These are phyloP conservation scores for Galeopsis tetrahit DNA, from an alignment of 257 asterid species.

Conservation along the genomic window DNA sequence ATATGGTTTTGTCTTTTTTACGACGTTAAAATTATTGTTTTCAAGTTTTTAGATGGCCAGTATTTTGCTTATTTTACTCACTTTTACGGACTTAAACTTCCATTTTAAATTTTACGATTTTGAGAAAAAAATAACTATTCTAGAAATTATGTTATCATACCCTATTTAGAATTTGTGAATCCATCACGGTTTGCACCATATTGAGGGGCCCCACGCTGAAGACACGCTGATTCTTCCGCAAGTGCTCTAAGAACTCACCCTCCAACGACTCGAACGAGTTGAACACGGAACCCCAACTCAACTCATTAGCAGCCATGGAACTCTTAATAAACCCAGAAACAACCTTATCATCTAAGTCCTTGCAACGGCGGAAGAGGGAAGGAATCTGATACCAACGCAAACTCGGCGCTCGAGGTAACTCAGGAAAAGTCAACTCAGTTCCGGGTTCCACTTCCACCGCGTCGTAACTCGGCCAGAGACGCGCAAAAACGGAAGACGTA, in stretches of 20 bases:
- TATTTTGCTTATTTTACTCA: too few species aligned
- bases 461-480: conserved; percentile 43
- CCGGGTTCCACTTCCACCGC: conserved; percentile 14
- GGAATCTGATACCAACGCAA: conserved; percentile 53
- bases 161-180: too few species aligned
- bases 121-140: too few species aligned
- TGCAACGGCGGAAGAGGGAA: conserved; percentile 49
- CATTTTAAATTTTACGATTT: too few species aligned
- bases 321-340: conserved; percentile 33
- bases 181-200: conserved; percentile 6
- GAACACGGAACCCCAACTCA: conserved; percentile 56
- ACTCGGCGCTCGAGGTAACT: conserved; percentile 55
- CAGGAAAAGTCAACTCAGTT: conserved; percentile 34
- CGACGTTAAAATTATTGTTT: too few species aligned
- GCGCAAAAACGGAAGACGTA: conserved; percentile 17
- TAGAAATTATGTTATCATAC: too few species aligned
- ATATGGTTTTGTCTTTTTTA: too few species aligned
- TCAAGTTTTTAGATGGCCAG: too few species aligned
- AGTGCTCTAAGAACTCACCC: conserved; percentile 43
- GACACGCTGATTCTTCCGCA: conserved; percentile 39
- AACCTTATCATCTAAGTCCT: conserved; percentile 30
- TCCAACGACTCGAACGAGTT: conserved; percentile 58
- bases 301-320: conserved; percentile 47
- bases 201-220: conserved; percentile 61
- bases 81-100: too few species aligned